Evolutionary conservation across 768 basidiomycete species (phyloP).

Genomic region (Rhodotorula graminis): DNA sequence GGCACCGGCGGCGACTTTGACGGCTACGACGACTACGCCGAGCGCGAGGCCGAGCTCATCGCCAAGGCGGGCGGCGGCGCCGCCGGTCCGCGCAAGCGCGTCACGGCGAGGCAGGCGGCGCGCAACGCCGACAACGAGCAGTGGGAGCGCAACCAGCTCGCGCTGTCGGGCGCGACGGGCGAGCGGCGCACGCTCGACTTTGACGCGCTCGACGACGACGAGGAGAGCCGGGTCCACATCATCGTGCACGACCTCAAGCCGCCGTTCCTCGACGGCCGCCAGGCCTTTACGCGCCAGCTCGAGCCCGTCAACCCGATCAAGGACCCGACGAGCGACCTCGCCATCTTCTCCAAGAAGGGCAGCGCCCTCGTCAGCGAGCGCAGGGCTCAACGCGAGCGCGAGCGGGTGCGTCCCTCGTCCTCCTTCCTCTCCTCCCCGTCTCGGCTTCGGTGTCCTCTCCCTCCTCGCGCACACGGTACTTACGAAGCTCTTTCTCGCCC

Average conservation of each 20-base stretch:
- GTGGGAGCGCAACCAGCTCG: constrained; percentile 98
- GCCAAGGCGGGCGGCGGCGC: constrained; percentile 41
- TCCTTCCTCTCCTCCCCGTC: not conserved
- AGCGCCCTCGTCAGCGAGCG: constrained; percentile 89
- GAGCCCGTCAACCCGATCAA: constrained; percentile 96
- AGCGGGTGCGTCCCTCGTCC: constrained; percentile 50
- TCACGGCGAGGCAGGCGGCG: constrained; percentile 93
- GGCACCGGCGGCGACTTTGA: not conserved
- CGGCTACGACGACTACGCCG: constrained; percentile 77
- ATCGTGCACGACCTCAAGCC: constrained; percentile 96
- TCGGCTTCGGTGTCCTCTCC: no score
- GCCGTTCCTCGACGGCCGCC: constrained; percentile 93
- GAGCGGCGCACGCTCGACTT: constrained; percentile 66
- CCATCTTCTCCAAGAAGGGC: constrained; percentile 94
- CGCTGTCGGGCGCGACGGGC: constrained; percentile 87
- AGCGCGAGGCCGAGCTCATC: constrained; percentile 47
- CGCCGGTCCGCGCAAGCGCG: constrained; percentile 59
- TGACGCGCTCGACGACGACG: constrained; percentile 87
- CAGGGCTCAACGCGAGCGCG: constrained; percentile 90
- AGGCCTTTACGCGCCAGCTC: constrained; percentile 90
- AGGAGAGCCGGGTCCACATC: constrained; percentile 85
- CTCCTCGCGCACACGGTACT: no score
- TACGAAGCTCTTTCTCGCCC: not conserved
- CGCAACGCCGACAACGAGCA: constrained; percentile 97
- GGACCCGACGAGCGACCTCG: constrained; percentile 90